Base-by-base conservation (phyloP, 1,139 yeast genomes). In the Scheffersomyces stambukii region DNA sequence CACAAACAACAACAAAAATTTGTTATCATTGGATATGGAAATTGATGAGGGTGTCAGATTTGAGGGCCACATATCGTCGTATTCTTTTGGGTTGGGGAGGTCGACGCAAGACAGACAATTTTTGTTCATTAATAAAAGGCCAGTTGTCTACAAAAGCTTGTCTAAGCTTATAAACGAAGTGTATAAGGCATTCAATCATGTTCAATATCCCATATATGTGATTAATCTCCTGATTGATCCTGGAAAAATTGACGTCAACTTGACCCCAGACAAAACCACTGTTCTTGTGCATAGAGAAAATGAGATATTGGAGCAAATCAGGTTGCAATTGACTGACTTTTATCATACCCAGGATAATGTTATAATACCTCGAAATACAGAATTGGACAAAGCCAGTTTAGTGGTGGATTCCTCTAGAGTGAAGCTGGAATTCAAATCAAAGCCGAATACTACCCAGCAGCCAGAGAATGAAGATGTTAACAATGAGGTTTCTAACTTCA, bases 221-320 rank as follows among this genome's bases (percentile, higher is more conserved):
- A 46, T 85, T 2, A 69, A 93, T 50, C 43, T 91, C 19, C 47
- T 49, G 7, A 52, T 86, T 8, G 67, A 70, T 24, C 65, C 81
- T 0, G 46, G 52, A 13, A 59, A 64, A 13, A 53, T 84, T 20
- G 99, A 91, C 56, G 69, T 91, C 12, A 91, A 91, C 53, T 81
- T 93, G 1, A 79, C 95, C 0, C 98, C 98, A 0, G 96, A 91
- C 49, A 91, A 91, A 49, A 63, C 93, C 26, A 72, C 77, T 3
- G 65, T 91, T 3, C 48, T 85, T 42, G 50, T 91, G 1, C 89
- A 81, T 33, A 67, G 76, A 37, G 96, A 89, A 50, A 53, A 56
- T 4, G 52, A 57, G 9, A 50, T 88, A 1, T 44, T 82, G 6
- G 82, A 79, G 21, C 54, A 57, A 2, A 43, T 86, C 3, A 58